Evolutionary conservation across 768 basidiomycete species (phyloP), one percentile per base, ranked within the genome.

Genomic region (Solioccasus polychromus): DNA sequence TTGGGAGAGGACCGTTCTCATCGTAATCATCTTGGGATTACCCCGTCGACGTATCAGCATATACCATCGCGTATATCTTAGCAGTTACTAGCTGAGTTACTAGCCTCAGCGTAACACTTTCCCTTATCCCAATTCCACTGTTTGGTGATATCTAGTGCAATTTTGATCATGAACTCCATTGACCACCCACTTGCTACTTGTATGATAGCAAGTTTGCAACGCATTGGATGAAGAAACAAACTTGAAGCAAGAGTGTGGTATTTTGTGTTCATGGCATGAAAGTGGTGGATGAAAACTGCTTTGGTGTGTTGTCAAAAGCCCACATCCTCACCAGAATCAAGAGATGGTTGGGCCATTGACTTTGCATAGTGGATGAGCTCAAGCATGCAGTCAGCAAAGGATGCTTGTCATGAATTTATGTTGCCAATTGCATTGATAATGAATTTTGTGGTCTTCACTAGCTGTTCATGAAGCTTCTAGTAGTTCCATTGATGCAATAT

Each of bases 331-430:
- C n/a, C 42, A 24, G 29, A 19, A 5, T 26, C 31, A n/a, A 54
- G 31, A 5, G 46, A 24, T 17, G 20, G 20, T 20, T 51, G 36
- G 28, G 28, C 7, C 28, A 29, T 29, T 12, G 12, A 29, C 28
- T 29, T 29, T 29, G 28, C 28, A 29, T 48, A 56, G 0, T 55
- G 41, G 14, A 66, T 45, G 0, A 63, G 38, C 23, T 66, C 53
- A 9, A 67, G 58, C 63, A 66, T 61, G 45, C 61, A 66, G 38
- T 63, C 63, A 0, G 61, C 60, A 2, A 67, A 57, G 1, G 53
- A 53, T 15, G 53, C 53, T 28, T 63, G 45, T 5, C 46, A 40
- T 1, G 52, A 54, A 41, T 67, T 61, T 5, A 60, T 31, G 26
- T 63, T 63, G 3, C 63, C 61, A 34, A 64, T 63, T 7, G 61